phyloP scores from a whole-genome alignment of 2,329 filamentous ascomycete species.

The Colletotrichum sp. region DNA sequence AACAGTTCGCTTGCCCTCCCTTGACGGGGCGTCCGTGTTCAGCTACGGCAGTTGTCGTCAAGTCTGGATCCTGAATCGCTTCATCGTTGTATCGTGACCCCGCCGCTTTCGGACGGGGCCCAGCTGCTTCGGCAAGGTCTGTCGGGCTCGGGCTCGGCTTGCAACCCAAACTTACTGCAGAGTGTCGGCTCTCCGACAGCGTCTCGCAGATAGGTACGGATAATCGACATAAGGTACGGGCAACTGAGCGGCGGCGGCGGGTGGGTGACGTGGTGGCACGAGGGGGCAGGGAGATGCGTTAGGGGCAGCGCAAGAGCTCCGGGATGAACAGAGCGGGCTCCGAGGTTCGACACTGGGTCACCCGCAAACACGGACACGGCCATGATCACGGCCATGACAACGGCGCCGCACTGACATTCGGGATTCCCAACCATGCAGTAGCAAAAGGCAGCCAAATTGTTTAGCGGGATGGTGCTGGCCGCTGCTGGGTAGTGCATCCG shows the following conservation, averaged over 20 bases:
- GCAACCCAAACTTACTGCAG: background rate
- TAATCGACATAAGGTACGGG: background rate
- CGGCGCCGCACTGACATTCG: background rate
- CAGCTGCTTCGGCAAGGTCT: background rate
- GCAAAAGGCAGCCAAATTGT: slow-evolving; percentile 4
- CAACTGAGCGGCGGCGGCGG: background rate
- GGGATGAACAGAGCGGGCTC: background rate
- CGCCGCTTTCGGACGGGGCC: background rate
- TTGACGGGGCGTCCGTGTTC: background rate
- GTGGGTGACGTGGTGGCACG: slow-evolving; percentile 5
- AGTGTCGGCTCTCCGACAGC: background rate
- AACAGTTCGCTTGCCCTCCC: background rate
- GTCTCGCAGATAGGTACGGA: background rate
- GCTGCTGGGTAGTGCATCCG: background rate
- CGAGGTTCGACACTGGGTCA: background rate
- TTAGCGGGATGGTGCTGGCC: background rate
- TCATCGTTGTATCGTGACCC: background rate
- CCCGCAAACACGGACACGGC: background rate
- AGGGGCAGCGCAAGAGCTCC: background rate
- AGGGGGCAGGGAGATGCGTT: background rate
- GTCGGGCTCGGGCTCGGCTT: background rate
- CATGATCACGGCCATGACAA: slow-evolving; percentile 18
- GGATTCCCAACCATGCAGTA: background rate
- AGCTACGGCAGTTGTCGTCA: background rate
- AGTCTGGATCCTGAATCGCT: background rate